phyloP scores from a whole-genome alignment of 345 rosid genomes.

The Salix exigua region DNA sequence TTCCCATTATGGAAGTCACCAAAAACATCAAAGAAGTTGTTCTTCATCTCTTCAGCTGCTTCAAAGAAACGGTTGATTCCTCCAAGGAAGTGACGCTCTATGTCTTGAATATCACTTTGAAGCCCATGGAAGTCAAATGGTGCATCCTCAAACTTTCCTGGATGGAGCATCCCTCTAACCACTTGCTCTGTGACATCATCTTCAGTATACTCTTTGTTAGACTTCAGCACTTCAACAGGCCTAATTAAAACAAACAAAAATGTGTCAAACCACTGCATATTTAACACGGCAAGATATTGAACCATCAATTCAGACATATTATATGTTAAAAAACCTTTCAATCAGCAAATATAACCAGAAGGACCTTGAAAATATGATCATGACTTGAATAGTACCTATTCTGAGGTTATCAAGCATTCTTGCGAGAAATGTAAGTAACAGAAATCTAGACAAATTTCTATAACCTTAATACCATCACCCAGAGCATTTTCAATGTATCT shows the following conservation, averaged over 20 bases:
- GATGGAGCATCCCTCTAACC: slow-evolving; percentile 28
- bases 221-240: slow-evolving; percentile 64
- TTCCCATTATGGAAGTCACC: slow-evolving; percentile 31
- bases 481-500: background rate
- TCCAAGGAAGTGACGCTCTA: slow-evolving; percentile 55
- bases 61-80: slow-evolving; percentile 57
- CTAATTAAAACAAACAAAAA: slow-evolving; percentile 29
- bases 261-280: background rate
- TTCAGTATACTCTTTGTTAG: slow-evolving; percentile 80
- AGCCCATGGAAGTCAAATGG: slow-evolving; percentile 71
- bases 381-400: background rate
- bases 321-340: background rate
- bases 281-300: background rate
- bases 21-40: slow-evolving; percentile 50
- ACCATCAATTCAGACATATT: background rate
- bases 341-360: background rate
- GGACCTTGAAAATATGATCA: background rate
- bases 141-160: slow-evolving; percentile 28
- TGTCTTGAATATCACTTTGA: slow-evolving; percentile 55
- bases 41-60: slow-evolving; percentile 70
- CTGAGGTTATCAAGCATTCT: background rate
- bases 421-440: too few relatives aligned
- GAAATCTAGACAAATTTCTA: background rate
- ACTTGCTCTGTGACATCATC: slow-evolving; percentile 76
- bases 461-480: background rate